phyloP scores from a whole-genome alignment of 169 alveolate genomes.

The Plasmodium knowlesi region DNA sequence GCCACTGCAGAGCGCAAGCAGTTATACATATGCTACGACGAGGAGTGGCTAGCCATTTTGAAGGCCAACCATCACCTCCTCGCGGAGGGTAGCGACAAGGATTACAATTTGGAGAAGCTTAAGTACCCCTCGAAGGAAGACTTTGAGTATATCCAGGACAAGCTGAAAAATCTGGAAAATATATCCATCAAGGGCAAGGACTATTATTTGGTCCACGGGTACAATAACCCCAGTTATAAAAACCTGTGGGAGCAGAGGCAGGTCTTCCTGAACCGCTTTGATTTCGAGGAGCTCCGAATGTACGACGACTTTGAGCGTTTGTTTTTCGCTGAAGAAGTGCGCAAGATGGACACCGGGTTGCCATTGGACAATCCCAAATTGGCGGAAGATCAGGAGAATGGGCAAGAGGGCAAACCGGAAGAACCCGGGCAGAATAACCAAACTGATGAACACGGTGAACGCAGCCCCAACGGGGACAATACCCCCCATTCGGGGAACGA shows the following conservation, averaged over 20 bases:
- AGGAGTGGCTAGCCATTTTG: constrained; percentile 66
- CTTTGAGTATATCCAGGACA: constrained; percentile 18
- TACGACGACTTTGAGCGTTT: constrained; percentile 15
- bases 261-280: constrained; percentile 24
- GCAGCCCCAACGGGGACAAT: background rate
- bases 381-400: background rate
- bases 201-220: constrained; percentile 37
- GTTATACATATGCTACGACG: constrained; percentile 33
- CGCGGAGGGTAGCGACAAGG: constrained; percentile 11
- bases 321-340: constrained; percentile 46
- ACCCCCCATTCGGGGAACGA: background rate
- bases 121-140: constrained; percentile 52
- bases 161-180: constrained; percentile 23
- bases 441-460: background rate
- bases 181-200: constrained; percentile 29
- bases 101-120: constrained; percentile 55
- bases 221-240: constrained; percentile 48
- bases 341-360: background rate
- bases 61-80: constrained; percentile 52
- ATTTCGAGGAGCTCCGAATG: constrained; percentile 42
- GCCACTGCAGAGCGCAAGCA: background rate
- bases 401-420: background rate
- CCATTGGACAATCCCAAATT: background rate
- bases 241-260: constrained; percentile 43
- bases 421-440: background rate